Evolutionary conservation across 441 rosid species (phyloP).

Genomic region (Populus hybrid): DNA sequence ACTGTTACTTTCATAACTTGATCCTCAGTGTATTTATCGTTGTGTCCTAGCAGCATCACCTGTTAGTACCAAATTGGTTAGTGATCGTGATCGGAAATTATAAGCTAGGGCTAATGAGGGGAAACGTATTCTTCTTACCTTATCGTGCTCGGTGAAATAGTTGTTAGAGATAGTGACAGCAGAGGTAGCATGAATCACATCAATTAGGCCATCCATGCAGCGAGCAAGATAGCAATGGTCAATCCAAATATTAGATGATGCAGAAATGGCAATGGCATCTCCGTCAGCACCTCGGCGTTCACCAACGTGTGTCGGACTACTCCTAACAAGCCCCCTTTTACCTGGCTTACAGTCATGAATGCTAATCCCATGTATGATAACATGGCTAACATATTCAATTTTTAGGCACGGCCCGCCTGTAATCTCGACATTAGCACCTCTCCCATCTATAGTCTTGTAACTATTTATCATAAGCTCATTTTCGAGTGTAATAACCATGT

Average conservation of each 20-base stretch:
- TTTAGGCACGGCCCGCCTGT: slow-evolving; percentile 77
- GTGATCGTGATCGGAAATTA: background rate
- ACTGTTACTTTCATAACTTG: slow-evolving; percentile 66
- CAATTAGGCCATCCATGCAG: slow-evolving; percentile 83
- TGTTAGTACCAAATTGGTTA: slow-evolving; percentile 18
- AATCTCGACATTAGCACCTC: slow-evolving; percentile 75
- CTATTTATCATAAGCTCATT: slow-evolving; percentile 73
- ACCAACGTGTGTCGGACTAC: slow-evolving; percentile 66
- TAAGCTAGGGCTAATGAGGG: background rate
- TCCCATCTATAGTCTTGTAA: slow-evolving; percentile 81
- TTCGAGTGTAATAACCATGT: slow-evolving; percentile 67
- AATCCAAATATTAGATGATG: slow-evolving; percentile 80
- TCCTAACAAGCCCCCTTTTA: slow-evolving; percentile 65
- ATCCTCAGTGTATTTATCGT: slow-evolving; percentile 48
- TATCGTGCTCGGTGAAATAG: slow-evolving; percentile 74
- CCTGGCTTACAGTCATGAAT: slow-evolving; percentile 78
- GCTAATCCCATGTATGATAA: slow-evolving; percentile 79
- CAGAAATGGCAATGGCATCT: slow-evolving; percentile 70
- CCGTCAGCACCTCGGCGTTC: slow-evolving; percentile 77
- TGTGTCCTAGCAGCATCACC: slow-evolving; percentile 81
- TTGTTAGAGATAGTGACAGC: slow-evolving; percentile 82
- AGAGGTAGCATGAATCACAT: slow-evolving; percentile 84
- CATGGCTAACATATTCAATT: slow-evolving; percentile 68
- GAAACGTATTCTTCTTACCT: slow-evolving; percentile 32
- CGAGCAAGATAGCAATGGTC: slow-evolving; percentile 80